Evolutionary conservation across 768 basidiomycete genomes (phyloP).

Genomic region (Holtermannia corniformis): DNA sequence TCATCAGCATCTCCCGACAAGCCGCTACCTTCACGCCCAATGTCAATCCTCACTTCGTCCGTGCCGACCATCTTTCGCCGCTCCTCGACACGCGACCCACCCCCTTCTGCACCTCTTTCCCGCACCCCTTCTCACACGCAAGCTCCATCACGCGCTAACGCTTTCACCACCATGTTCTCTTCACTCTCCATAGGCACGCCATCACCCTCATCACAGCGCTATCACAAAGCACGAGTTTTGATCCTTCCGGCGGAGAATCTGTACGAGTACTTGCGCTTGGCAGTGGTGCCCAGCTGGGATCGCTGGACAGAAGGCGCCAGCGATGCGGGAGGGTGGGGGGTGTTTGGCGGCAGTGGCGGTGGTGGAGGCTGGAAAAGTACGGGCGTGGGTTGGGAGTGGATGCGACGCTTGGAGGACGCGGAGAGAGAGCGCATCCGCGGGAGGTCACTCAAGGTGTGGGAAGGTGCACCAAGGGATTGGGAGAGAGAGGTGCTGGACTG

Average conservation of each 20-base stretch:
- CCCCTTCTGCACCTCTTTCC: background rate
- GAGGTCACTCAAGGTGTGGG: conserved; percentile 18
- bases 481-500: conserved; percentile 25
- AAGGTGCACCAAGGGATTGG: conserved; percentile 12
- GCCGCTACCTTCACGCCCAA: conserved; percentile 14
- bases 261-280: conserved; percentile 11
- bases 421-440: conserved; percentile 8
- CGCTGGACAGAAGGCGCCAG: conserved; percentile 12
- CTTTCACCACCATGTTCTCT: background rate
- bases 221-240: background rate
- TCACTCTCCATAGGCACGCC: background rate
- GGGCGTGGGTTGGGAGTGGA: conserved; percentile 31
- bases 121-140: background rate
- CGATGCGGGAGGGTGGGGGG: background rate
- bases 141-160: background rate
- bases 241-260: conserved; percentile 20
- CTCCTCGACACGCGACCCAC: background rate
- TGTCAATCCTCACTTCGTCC: background rate
- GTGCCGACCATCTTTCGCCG: background rate
- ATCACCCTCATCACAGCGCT: background rate
- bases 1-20: conserved; percentile 1
- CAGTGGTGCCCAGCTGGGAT: conserved; percentile 12
- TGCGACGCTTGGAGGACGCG: conserved; percentile 13
- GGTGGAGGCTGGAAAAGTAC: conserved; percentile 4
- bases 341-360: background rate